Evolutionary conservation across 73 alveolate species (phyloP), one percentile per base, ranked within the genome.

Genomic region (Paramecium biaurelia): DNA sequence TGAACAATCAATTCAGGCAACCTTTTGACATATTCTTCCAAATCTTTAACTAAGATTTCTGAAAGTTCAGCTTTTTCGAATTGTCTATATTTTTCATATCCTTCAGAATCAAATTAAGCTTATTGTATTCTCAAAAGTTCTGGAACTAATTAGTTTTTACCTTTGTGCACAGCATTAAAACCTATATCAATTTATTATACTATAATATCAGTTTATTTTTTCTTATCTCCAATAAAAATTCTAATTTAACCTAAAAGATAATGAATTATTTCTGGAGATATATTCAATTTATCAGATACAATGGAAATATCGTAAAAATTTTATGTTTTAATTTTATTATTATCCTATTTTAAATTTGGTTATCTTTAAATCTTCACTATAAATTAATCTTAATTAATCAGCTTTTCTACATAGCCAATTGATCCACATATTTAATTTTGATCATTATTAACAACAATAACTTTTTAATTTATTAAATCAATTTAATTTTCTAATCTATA

Each of bases 131-230:
- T 76, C 12, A 82, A 59, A 24, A 89, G 68, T 23, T 89, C 94
- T 43, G 94, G 94, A 2, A 89, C 94, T 28, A 89, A 63, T 34
- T 70, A 28, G 14, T 89, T 89, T 32, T 32, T 76, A 10, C 63
- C 67, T 89, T 72, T 70, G 21, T 82, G 74, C 11, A 72, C 76
- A 1, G 74, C 92, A 89, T 89, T 89, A 35, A 89, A 68, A 8
- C 94, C 94, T 9, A 89, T 63, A 43, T 89, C 94, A 45, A 86
- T 49, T 76, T 42, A 41, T 43, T 47, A 79, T 20, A 24, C 90
- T 4, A 47, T 47, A 42, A 79, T 23, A 6, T 79, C 90, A 6
- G 42, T 38, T 18, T 79, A 30, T 20, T 79, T 43, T 41, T 45
- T 79, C 32, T 79, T 79, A 72, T 41, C 90, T 1, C 74, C 70